Percentiles rank a stretch among this genome's conserved stretches.
These are phyloP conservation scores for Chlamydomonas sp. DNA, from an alignment of 139 green algal species.

Conservation along the genomic window DNA sequence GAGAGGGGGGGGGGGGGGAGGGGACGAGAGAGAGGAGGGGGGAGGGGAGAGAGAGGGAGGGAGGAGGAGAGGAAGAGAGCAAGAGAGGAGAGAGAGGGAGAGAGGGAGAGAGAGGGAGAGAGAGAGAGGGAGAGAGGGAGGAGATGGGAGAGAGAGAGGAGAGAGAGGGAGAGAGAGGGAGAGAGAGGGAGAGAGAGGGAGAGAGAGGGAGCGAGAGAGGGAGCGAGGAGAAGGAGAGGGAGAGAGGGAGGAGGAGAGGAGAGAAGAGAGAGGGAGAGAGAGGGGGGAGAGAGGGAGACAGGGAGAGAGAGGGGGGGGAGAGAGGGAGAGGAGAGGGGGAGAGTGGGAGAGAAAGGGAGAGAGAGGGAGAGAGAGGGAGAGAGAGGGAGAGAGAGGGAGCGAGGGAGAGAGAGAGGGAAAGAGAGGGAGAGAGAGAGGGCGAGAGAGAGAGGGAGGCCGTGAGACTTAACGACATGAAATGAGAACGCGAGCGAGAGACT, in stretches of 20 bases:
- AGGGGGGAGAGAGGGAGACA: neutral
- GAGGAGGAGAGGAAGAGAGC: no score
- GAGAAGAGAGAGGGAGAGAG: neutral
- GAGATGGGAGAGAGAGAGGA: no score
- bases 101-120: neutral
- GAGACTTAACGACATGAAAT: no score
- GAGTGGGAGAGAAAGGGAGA: neutral
- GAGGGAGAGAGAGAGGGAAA: no score
- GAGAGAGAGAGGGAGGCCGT: neutral
- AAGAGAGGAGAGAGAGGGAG: no score
- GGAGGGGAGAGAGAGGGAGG: neutral
- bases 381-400: no score
- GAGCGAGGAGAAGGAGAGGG: neutral
- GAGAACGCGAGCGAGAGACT: no score
- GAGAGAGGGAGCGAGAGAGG: neutral
- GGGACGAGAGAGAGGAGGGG: slow-evolving; percentile 23
- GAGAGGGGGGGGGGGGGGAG: slow-evolving; percentile 6
- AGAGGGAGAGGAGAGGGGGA: neutral
- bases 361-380: neutral
- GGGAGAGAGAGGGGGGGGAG: no score
- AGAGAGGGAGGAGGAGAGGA: neutral
- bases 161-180: neutral
- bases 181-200: neutral
- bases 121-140: neutral
- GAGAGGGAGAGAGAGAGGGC: no score